These are phyloP conservation scores for Naganishia sp. DNA, from an alignment of 1,284 basidiomycete genomes.

Conservation along the genomic window DNA sequence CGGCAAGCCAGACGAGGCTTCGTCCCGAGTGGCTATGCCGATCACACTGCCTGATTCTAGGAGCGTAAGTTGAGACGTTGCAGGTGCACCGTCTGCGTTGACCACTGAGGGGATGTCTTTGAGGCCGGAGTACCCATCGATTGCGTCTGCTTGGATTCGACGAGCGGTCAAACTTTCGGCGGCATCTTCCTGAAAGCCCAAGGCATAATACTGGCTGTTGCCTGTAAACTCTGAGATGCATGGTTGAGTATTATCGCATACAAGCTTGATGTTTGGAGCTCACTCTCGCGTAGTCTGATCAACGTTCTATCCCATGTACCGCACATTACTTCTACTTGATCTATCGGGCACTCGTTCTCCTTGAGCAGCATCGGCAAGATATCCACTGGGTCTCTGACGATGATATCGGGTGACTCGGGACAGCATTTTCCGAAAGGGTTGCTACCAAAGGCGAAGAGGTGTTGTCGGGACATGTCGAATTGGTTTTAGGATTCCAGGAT, in stretches of 20 bases:
- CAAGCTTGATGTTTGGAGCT: background rate
- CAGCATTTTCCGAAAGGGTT: constrained; percentile 25
- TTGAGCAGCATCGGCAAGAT: constrained; percentile 18
- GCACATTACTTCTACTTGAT: background rate
- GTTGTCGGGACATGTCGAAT: constrained; percentile 1
- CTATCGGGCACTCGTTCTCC: background rate
- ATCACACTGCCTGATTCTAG: constrained; percentile 12
- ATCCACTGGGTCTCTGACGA: constrained; percentile 17
- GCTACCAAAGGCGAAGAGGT: constrained; percentile 28
- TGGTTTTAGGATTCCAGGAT: too few species aligned
- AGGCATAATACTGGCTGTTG: background rate
- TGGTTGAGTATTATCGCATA: background rate
- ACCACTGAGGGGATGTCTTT: background rate
- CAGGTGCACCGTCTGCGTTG: background rate
- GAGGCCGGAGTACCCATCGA: background rate
- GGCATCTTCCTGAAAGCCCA: constrained; percentile 6
- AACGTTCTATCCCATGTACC: constrained; percentile 20
- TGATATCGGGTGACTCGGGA: background rate
- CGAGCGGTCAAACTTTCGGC: background rate
- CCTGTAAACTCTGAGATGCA: background rate
- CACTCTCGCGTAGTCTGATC: constrained; percentile 14
- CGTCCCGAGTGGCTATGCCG: background rate
- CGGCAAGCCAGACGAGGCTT: background rate
- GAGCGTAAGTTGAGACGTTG: background rate
- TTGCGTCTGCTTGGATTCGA: constrained; percentile 1